Base-by-base conservation (phyloP, 2,329 filamentous ascomycete genomes). In the Xylaria polymorpha region DNA sequence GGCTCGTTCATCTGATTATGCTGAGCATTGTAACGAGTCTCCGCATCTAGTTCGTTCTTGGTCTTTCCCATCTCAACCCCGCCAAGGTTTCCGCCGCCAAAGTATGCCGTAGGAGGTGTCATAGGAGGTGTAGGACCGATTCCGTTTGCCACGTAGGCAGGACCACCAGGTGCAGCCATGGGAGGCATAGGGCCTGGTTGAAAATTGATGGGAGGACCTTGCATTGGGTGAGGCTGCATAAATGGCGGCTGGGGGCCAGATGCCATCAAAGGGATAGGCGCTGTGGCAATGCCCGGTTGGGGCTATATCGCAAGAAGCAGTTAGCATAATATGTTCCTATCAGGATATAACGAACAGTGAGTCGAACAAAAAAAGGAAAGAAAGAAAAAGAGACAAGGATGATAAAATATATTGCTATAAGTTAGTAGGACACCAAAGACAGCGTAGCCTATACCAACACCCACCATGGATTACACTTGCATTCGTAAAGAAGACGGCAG, bases 1-100 rank as follows among this genome's bases (percentile, higher is more conserved):
- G 86, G 84, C 77, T 88, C 84, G 72, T 85, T 83, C 72, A 86
- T 80, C 72, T 82, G 81, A 77, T 85, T 86, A 71, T 80, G 77
- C 68, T 83, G 76, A n/a, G 85, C 84, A 71, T 85, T 83, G 73
- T 85, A 80, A 53, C 83, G 77, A 76, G 86, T 84, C 66, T 85
- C 82, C 22, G 83, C 76, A 41, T 81, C 79, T 53, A 85, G 77
- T 76, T 89, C 86, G 65, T 75, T 77, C 43, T 80, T 78, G 1
- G 86, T 89, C 71, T 82, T 83, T 70, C 86, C 86, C 61, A 88
- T 56, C 48, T 71, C 71, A 9, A 63, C 9, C 18, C 66, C 70
- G 35, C 61, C 39, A 22, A n/a, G 1, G 14, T 53, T 55, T 32
- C 67, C 73, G 46, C 67, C 68, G 37, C 61, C 46, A 35, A 72